Percentiles rank a stretch among this genome's conserved stretches.
phyloP scores from a whole-genome alignment of 2,329 filamentous ascomycete species.

The Diaporthe vexans region DNA sequence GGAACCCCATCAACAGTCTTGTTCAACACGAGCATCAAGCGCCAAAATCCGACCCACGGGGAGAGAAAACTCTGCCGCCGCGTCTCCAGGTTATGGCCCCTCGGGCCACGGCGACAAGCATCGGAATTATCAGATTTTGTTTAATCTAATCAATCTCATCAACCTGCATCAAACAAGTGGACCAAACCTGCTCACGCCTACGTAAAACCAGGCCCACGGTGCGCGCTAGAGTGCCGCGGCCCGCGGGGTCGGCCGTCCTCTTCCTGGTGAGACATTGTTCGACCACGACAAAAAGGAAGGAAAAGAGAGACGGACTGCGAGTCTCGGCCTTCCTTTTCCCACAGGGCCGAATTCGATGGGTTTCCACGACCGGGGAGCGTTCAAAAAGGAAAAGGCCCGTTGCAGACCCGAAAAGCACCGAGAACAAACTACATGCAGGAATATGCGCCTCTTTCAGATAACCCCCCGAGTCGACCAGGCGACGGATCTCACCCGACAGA shows the following conservation, averaged over 20 bases:
- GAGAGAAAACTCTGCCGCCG: constrained; percentile 1
- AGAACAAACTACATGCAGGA: neutral
- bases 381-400: neutral
- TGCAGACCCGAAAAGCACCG: neutral
- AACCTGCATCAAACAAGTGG: constrained; percentile 17
- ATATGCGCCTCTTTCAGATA: neutral
- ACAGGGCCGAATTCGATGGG: neutral
- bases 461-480: neutral
- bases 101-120: neutral
- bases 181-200: constrained; percentile 11
- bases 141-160: constrained; percentile 34
- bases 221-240: constrained; percentile 16
- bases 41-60: constrained; percentile 25
- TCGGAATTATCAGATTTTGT: neutral
- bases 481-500: neutral
- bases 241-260: neutral
- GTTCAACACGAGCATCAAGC: constrained; percentile 11
- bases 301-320: neutral
- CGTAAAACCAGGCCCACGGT: constrained; percentile 17
- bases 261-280: neutral
- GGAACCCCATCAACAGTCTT: neutral
- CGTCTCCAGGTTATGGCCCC: neutral
- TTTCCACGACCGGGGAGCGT: neutral
- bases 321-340: neutral
- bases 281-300: neutral